Conservation (phyloP, 2,329 filamentous ascomycete species). For the Tolypocladium cylindrosporum region DNA sequence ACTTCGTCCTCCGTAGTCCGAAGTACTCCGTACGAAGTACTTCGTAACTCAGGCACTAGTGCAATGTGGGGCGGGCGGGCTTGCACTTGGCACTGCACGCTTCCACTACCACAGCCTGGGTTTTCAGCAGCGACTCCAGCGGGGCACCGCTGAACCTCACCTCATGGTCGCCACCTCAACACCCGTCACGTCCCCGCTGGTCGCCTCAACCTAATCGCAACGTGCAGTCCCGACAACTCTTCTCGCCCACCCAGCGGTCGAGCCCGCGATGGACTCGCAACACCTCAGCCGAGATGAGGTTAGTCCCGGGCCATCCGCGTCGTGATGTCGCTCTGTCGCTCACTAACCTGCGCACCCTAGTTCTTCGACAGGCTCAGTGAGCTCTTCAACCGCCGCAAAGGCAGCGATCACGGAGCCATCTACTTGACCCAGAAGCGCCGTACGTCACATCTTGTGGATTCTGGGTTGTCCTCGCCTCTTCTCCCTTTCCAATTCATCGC, state of each 20-base stretch:
- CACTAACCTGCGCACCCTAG: constrained; percentile 28
- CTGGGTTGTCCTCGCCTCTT: not conserved
- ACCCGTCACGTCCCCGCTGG: not conserved
- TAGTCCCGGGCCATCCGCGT: not conserved
- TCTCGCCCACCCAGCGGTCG: not conserved
- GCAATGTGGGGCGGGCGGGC: not conserved
- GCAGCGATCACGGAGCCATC: constrained; percentile 63
- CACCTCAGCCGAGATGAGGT: constrained; percentile 31
- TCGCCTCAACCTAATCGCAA: not conserved
- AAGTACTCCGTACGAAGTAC: not conserved
- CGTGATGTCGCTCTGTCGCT: not conserved
- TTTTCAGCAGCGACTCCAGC: not conserved
- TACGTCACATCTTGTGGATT: constrained; percentile 25
- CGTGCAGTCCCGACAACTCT: not conserved
- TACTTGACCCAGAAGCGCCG: constrained; percentile 69
- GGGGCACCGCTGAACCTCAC: not conserved
- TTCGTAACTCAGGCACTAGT: too few relatives aligned
- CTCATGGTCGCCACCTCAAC: not conserved
- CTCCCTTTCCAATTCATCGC: not conserved
- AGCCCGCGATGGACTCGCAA: constrained; percentile 12
- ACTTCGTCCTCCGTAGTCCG: too few relatives aligned
- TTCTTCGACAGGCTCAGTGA: constrained; percentile 62
- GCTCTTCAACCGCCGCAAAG: constrained; percentile 57
- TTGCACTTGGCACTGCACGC: not conserved
- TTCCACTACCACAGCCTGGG: not conserved